phyloP scores from a whole-genome alignment of 2,329 filamentous ascomycete species.

The Talaromyces rugulosus region DNA sequence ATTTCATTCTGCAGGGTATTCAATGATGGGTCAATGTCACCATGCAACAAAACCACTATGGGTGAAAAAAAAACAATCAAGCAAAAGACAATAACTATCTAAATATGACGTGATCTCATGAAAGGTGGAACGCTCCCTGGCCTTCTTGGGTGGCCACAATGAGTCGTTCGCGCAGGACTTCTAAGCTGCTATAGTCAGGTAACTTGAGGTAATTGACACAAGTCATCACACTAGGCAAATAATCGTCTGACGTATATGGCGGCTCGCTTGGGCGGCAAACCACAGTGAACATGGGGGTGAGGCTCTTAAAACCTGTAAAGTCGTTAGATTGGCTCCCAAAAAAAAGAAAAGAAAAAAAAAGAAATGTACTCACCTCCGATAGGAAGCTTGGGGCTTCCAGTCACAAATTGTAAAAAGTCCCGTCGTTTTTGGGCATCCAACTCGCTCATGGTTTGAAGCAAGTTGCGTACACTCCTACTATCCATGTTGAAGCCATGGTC shows the following conservation, averaged over 20 bases:
- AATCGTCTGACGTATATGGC: constrained; percentile 91
- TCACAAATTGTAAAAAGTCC: constrained; percentile 96
- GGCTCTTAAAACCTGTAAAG: constrained; percentile 78
- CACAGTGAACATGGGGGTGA: constrained; percentile 98
- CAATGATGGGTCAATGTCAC: constrained; percentile 6
- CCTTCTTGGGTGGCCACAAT: constrained; percentile 87
- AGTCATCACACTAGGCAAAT: constrained; percentile 99
- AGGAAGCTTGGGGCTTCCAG: constrained; percentile 93
- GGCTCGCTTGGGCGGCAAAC: constrained; percentile 98
- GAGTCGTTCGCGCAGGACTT: constrained; percentile 72
- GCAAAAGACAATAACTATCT: background rate
- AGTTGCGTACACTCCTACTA: constrained; percentile 87
- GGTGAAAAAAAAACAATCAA: background rate
- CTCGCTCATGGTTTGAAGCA: constrained; percentile 93
- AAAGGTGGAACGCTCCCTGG: constrained; percentile 95
- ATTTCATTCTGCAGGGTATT: constrained; percentile 8
- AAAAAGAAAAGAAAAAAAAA: background rate
- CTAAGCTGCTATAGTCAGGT: constrained; percentile 81
- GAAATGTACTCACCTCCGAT: constrained; percentile 72
- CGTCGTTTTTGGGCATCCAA: constrained; percentile 69
- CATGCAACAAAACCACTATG: constrained; percentile 10
- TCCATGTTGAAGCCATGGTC: constrained; percentile 99
- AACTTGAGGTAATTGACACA: constrained; percentile 99
- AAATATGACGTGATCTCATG: constrained; percentile 43
- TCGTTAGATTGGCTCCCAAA: constrained; percentile 2